These are phyloP conservation scores for Miscanthus sacchariflorus DNA, from an alignment of 202 grass and related monocot species.

Conservation along the genomic window DNA sequence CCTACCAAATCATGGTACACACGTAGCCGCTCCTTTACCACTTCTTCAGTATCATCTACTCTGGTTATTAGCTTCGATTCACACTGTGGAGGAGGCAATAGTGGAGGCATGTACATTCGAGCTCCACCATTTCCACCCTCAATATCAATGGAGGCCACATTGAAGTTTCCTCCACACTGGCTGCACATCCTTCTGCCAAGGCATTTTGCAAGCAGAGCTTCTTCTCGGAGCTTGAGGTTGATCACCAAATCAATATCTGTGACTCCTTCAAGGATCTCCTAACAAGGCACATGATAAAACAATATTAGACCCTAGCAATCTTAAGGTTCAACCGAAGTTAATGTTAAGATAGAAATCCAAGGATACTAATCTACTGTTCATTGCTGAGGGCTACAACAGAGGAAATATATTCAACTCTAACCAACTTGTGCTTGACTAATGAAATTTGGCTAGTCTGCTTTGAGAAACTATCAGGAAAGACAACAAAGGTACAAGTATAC, in stretches of 20 bases:
- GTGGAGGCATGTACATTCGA: slow-evolving; percentile 87
- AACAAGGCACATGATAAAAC: slow-evolving; percentile 33
- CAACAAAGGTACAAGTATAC: neutral
- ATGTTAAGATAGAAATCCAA: neutral
- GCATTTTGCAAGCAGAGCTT: slow-evolving; percentile 83
- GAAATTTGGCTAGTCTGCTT: neutral
- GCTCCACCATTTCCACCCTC: slow-evolving; percentile 81
- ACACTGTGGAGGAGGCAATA: slow-evolving; percentile 78
- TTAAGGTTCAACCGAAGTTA: neutral
- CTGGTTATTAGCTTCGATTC: slow-evolving; percentile 74
- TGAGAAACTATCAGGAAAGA: neutral
- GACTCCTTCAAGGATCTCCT: slow-evolving; percentile 97
- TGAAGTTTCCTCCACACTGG: slow-evolving; percentile 91
- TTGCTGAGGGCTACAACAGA: neutral
- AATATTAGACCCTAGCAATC: neutral
- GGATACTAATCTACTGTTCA: neutral
- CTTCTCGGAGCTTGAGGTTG: slow-evolving; percentile 88
- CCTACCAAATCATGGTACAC: slow-evolving; percentile 85
- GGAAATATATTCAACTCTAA: neutral
- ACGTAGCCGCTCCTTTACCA: slow-evolving; percentile 87
- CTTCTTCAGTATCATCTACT: slow-evolving; percentile 87
- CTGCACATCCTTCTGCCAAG: slow-evolving; percentile 95
- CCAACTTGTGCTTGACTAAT: neutral
- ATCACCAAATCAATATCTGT: slow-evolving; percentile 93
- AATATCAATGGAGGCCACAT: slow-evolving; percentile 88